phyloP scores from a whole-genome alignment of 2,329 filamentous ascomycete genomes.

The Monilinia fructigena region DNA sequence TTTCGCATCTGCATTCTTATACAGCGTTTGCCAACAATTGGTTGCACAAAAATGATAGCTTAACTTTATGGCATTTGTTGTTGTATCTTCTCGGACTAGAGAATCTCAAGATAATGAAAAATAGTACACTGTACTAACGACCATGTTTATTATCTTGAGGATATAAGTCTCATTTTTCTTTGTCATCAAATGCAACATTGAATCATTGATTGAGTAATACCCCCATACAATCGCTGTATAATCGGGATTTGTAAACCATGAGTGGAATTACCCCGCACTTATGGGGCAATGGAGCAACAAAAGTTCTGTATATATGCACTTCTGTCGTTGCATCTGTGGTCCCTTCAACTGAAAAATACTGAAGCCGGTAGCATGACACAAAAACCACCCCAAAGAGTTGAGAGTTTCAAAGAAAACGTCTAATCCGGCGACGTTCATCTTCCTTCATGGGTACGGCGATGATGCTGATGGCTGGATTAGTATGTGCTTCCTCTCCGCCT shows the following conservation, averaged over 20 bases:
- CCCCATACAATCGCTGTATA: background rate
- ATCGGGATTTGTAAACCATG: background rate
- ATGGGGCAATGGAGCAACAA: too few species aligned
- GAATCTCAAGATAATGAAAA: background rate
- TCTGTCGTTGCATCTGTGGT: background rate
- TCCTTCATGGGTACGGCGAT: conserved; percentile 86
- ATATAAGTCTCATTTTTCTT: too few species aligned
- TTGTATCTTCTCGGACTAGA: background rate
- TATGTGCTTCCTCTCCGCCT: background rate
- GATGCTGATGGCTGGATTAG: conserved; percentile 62
- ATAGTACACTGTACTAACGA: too few species aligned
- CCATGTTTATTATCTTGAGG: too few species aligned
- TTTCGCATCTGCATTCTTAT: background rate
- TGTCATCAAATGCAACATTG: background rate
- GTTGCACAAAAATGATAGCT: background rate
- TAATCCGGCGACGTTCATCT: conserved; percentile 93
- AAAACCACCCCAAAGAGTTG: conserved; percentile 25
- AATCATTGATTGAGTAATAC: background rate
- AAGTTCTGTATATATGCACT: background rate
- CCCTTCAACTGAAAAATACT: too few species aligned
- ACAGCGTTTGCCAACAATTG: too few species aligned
- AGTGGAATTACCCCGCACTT: background rate
- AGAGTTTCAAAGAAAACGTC: conserved; percentile 56
- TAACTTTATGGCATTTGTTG: background rate
- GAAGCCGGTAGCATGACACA: background rate